Evolutionary conservation across 1,139 yeast species (phyloP), one percentile per base, ranked within the genome.

Genomic region (Petasospora fabianii): DNA sequence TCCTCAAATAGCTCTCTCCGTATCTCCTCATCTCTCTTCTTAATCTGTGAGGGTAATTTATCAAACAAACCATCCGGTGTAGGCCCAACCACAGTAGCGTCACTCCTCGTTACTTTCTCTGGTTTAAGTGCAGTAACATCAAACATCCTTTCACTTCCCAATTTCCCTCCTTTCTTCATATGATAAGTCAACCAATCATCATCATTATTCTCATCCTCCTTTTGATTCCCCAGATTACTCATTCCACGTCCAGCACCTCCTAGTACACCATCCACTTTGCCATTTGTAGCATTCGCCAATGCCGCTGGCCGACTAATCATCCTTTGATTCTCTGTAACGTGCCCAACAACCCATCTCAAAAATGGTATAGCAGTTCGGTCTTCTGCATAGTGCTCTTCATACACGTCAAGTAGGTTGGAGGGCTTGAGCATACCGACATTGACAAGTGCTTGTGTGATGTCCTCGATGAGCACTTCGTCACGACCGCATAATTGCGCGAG

Each of bases 361-460:
- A 77, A 73, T 28, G 60, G 60, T 21, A 60, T 63, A 0, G 77
- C 78, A 15, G 56, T 60, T 33, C 60, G 64, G 33, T 66, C 64
- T 7, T 58, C 53, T 9, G 56, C 51, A 19, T 59, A 57, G 37
- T 65, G 58, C 37, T 62, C 67, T 38, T 69, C 75, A 42, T 59
- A 64, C 2, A 66, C 62, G 46, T 70, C 75, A 22, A 66, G 44
- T 4, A 60, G 17, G 34, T 66, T 64, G n/a, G 59, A 44, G 1
- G 84, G 83, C 40, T 70, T 70, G 10, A 81, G 56, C 35, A 77
- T 60, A 3, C 81, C 83, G 13, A 72, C 55, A 44, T 72, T 70
- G 22, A 73, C 68, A 65, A 84, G 64, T 0, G 84, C 83, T 52
- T 75, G 75, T 29, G 83, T 64, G 10, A 81, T 64, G 55, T 84